Conservation (phyloP, 2,329 filamentous ascomycete genomes). For the Cercospora brassicicola region DNA sequence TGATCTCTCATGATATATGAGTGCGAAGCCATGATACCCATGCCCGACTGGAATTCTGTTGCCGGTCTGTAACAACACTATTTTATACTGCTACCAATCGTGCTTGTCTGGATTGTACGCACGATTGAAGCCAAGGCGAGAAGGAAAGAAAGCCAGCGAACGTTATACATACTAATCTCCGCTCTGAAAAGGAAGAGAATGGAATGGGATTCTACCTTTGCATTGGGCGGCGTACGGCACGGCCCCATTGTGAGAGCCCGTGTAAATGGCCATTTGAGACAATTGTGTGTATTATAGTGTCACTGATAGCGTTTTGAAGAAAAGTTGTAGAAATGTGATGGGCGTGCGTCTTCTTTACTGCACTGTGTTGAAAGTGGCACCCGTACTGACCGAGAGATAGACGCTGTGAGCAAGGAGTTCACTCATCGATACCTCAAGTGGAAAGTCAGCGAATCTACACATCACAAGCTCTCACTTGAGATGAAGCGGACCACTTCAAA, state of each 20-base stretch:
- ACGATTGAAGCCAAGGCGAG: background rate
- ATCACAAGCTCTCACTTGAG: too few species aligned
- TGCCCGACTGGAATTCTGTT: conserved; percentile 9
- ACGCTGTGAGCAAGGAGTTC: background rate
- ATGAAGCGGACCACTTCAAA: too few species aligned
- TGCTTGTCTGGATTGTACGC: conserved; percentile 12
- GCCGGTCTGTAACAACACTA: conserved; percentile 20
- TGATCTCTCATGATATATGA: conserved; percentile 24
- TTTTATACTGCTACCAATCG: conserved; percentile 14
- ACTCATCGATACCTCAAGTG: background rate
- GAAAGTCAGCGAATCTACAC: too few species aligned
- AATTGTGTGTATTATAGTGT: conserved; percentile 20
- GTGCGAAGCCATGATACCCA: conserved; percentile 24
- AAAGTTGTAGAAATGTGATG: conserved; percentile 11
- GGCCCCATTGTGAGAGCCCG: background rate
- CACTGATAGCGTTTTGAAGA: conserved; percentile 19
- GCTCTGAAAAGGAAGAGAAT: conserved; percentile 10
- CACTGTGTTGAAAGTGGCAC: background rate
- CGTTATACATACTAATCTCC: conserved; percentile 15
- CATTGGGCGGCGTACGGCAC: conserved; percentile 17
- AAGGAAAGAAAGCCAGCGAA: conserved; percentile 5
- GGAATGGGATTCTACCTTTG: conserved; percentile 1
- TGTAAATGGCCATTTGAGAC: conserved; percentile 10
- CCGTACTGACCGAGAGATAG: background rate
- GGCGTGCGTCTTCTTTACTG: background rate